phyloP scores from a whole-genome alignment of 441 rosid genomes.

The Eruca vesicaria region DNA sequence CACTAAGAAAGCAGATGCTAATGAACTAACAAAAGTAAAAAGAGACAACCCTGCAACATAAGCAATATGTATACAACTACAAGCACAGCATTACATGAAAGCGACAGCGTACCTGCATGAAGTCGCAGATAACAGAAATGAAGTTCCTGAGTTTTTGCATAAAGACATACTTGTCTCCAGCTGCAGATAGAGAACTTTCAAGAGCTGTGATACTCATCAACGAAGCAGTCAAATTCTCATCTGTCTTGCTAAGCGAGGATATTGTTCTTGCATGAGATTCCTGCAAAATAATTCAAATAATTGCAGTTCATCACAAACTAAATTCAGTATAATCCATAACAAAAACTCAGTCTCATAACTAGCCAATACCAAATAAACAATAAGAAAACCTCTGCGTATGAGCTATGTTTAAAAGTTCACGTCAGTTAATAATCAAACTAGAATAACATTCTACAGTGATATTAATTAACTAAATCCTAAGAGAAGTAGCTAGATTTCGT shows the following conservation, averaged over 20 bases:
- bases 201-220: constrained; percentile 71
- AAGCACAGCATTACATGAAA: constrained; percentile 6
- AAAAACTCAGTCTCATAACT: constrained; percentile 1
- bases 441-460: neutral
- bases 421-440: constrained; percentile 15
- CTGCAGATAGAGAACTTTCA: constrained; percentile 74
- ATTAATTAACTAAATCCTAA: neutral
- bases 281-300: constrained; percentile 39
- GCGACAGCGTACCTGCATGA: constrained; percentile 86
- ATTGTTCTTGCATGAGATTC: constrained; percentile 76
- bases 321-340: neutral
- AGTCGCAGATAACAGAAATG: constrained; percentile 91
- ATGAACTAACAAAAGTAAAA: neutral
- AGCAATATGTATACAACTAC: neutral
- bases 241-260: constrained; percentile 61
- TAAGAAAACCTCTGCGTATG: neutral
- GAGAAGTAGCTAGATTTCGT: constrained; percentile 2
- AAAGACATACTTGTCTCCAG: constrained; percentile 98
- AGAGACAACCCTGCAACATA: constrained; percentile 8
- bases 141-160: constrained; percentile 97
- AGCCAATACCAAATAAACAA: neutral
- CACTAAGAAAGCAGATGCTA: constrained; percentile 6
- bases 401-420: neutral
- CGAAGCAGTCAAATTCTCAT: constrained; percentile 84
- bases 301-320: constrained; percentile 13